Evolutionary conservation across 495 filamentous ascomycete genomes (phyloP).

Genomic region (Ascodesmis nigricans): DNA sequence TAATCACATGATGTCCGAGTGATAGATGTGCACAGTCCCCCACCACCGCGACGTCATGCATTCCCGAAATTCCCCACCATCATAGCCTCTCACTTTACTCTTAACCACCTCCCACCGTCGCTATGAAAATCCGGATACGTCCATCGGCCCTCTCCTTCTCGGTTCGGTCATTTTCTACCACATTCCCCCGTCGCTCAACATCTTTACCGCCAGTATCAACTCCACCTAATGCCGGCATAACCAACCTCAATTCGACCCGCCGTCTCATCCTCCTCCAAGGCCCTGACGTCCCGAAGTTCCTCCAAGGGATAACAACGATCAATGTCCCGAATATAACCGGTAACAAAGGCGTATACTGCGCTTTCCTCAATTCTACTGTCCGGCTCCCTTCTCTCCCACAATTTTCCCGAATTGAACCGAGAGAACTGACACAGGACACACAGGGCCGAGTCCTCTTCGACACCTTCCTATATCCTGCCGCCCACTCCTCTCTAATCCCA

Average conservation of each 20-base stretch:
- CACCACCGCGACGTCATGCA: no score
- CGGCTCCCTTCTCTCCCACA: background rate
- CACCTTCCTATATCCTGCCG: slow-evolving; percentile 59
- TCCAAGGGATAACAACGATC: slow-evolving; percentile 68
- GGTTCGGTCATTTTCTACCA: no score
- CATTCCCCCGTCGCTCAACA: no score
- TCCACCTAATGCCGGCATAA: slow-evolving; percentile 29
- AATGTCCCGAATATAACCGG: slow-evolving; percentile 32
- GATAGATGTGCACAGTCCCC: no score
- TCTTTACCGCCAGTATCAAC: no score
- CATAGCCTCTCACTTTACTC: no score
- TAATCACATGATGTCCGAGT: no score
- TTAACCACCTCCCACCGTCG: no score
- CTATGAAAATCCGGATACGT: no score
- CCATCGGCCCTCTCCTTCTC: no score
- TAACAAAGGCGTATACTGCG: slow-evolving; percentile 40
- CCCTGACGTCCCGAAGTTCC: slow-evolving; percentile 53
- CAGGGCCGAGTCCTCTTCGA: slow-evolving; percentile 68
- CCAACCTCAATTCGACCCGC: slow-evolving; percentile 38
- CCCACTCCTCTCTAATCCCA: slow-evolving; percentile 7
- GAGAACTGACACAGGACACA: no score
- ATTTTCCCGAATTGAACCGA: background rate
- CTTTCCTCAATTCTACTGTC: slow-evolving; percentile 55
- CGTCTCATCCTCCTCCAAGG: slow-evolving; percentile 59
- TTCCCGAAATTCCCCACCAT: no score